Base-by-base conservation (phyloP, 257 asterid genomes). In the Nicotiana sylvestris region DNA sequence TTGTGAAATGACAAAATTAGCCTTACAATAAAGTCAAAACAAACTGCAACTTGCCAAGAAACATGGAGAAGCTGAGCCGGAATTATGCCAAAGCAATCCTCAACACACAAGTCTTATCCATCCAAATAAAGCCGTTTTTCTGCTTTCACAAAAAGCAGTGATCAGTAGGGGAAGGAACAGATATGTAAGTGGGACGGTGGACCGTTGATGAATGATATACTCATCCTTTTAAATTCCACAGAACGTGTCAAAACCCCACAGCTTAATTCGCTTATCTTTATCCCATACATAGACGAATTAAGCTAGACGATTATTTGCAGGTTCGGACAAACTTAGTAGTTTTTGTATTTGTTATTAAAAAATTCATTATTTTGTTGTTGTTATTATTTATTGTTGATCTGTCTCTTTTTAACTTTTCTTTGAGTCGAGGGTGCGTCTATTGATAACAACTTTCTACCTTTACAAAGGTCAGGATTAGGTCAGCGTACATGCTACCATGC, bases 221-320 rank as follows among this genome's bases (percentile, higher is more conserved):
- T 53, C 58, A 43, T 43, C 58, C 6, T 16, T 67, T 69, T 10
- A 27, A 49, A 49, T 49, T 74, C 25, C 30, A 74, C 16, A 74
- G 29, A 76, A 76, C 64, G 80, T 76, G 80, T 76, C 80, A 76
- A 29, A 76, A 51, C 80, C 80, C 64, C 17, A 76, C 80, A 76
- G 64, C 62, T 13, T 49, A 46, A 72, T 46, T 72, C 25, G 27
- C 13, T 43, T 56, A 21, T 70, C 60, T 70, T 70, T 70, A 12
- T 8, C 30, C 33, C 13, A 43, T 25, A 43, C 3, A 43, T 8
- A 1, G 49, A 8, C 11, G 11, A 21, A 21, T 21, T 21, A 3
- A 43, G 49, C 0, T 8, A 0, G 49, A 21, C 21, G 21, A 21
- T 21, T 21, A 21, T 21, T 21, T 21, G 21, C 21, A 21, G 21